These are phyloP conservation scores for Psidium friedrichsthalianum DNA, from an alignment of 345 rosid genomes.

Conservation along the genomic window DNA sequence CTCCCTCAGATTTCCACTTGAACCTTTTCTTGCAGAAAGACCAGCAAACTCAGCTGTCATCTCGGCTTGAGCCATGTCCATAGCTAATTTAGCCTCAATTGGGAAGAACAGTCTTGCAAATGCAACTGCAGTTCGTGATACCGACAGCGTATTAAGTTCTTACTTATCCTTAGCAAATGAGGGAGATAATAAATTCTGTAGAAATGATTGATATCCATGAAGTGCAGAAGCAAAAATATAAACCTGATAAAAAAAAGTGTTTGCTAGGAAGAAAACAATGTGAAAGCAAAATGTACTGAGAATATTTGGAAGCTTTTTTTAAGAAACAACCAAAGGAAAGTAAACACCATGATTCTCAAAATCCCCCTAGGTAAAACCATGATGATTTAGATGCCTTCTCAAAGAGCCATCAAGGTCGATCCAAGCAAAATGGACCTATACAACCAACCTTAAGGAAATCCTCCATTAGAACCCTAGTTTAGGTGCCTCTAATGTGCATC, in stretches of 20 bases:
- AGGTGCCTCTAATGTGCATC: background rate
- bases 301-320: background rate
- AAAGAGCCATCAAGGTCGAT: background rate
- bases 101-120: slow-evolving; percentile 84
- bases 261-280: background rate
- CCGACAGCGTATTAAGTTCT: background rate
- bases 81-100: slow-evolving; percentile 82
- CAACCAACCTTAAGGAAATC: background rate
- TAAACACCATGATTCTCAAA: background rate
- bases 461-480: background rate
- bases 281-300: background rate
- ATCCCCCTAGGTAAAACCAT: background rate
- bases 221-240: background rate
- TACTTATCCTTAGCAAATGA: background rate
- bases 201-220: background rate
- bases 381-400: background rate
- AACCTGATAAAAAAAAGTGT: background rate
- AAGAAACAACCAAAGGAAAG: background rate
- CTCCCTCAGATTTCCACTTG: slow-evolving; percentile 53
- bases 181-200: background rate
- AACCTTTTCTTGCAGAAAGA: slow-evolving; percentile 40
- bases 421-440: background rate
- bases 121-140: slow-evolving; percentile 48
- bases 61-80: slow-evolving; percentile 76
- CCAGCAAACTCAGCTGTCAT: slow-evolving; percentile 62